These are phyloP conservation scores for Penicillium sp. DNA, from an alignment of 2,329 filamentous ascomycete genomes.

Conservation along the genomic window DNA sequence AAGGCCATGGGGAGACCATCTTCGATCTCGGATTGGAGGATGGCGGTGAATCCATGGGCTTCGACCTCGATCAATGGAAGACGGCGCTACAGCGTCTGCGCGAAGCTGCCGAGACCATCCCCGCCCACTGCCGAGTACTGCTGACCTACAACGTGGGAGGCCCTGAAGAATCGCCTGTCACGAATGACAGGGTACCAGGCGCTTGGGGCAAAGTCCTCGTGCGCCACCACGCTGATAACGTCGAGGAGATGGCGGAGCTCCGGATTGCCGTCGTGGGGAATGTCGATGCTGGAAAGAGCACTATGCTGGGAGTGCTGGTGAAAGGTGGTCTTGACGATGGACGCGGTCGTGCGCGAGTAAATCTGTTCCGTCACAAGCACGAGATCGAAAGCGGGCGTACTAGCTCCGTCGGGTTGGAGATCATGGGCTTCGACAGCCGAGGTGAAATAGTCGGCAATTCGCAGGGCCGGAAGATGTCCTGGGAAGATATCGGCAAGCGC, in stretches of 20 bases:
- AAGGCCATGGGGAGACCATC: slow-evolving; percentile 83
- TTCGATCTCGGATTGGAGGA: slow-evolving; percentile 93
- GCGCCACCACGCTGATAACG: slow-evolving; percentile 66
- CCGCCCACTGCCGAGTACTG: slow-evolving; percentile 75
- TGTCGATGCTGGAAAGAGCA: slow-evolving; percentile 96
- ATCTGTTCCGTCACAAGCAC: slow-evolving; percentile 96
- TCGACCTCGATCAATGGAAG: slow-evolving; percentile 73
- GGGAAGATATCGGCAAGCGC: slow-evolving; percentile 95
- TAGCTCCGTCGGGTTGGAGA: slow-evolving; percentile 97
- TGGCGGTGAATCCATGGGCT: slow-evolving; percentile 77
- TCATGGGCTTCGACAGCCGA: slow-evolving; percentile 90
- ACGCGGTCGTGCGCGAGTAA: slow-evolving; percentile 86
- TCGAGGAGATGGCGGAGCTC: slow-evolving; percentile 91
- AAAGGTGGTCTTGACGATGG: slow-evolving; percentile 96
- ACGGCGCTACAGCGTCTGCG: slow-evolving; percentile 64
- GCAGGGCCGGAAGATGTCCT: slow-evolving; percentile 82
- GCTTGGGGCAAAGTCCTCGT: slow-evolving; percentile 85
- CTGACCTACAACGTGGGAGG: slow-evolving; percentile 90
- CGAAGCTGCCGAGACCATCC: slow-evolving; percentile 60
- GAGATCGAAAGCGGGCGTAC: slow-evolving; percentile 95
- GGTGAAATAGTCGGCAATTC: slow-evolving; percentile 80
- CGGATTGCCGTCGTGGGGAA: slow-evolving; percentile 96
- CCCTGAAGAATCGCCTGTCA: slow-evolving; percentile 65
- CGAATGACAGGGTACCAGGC: slow-evolving; percentile 65
- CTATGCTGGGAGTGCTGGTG: slow-evolving; percentile 89